Base-by-base conservation (phyloP, 148 eudicot species). In the Arbutus unedo region DNA sequence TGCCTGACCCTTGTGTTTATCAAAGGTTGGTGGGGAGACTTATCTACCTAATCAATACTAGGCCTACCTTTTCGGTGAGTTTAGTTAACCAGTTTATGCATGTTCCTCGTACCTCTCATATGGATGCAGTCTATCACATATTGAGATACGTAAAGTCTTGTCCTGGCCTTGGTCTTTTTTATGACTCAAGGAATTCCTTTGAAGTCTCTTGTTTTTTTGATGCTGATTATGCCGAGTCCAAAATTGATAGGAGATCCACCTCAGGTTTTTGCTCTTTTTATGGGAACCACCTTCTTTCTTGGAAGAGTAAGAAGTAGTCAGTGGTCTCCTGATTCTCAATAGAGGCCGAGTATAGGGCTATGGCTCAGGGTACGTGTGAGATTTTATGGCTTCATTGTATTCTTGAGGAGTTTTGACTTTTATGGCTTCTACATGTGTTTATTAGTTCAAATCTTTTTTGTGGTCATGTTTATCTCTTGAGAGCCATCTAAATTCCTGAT, bases 401-500 rank as follows among this genome's bases (percentile, higher is more conserved):
- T 31, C 38, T 31, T 31, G 38, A 31, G 38, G 38, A 31, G 38
- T 31, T 31, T 1, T 1, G 38, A 31, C 38, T 31, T 31, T 31
- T 31, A 31, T 31, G 38, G 38, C 38, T 31, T 31, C 38, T 31
- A 31, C 38, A 1, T 21, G 3, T 60, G 31, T 60, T 60, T 9
- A 25, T 41, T 15, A 66, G 71, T 66, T 66, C 16, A 66, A 66
- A 66, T 2, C 38, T 25, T 25, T 23, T 66, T 66, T 66, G 3
- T 72, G 9, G 3, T 8, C 31, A 45, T 60, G 23, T 60, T 60
- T 23, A 25, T 62, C 54, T 79, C 74, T 16, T 64, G 47, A 50
- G 25, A 82, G 59, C 68, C 77, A 66, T 71, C 79, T 60, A 14
- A 53, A 56, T 81, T 76, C 56, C 47, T 56, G 57, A 62, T 81